Base-by-base conservation (phyloP, 805 yeast species). In the Blastobotrys robertii region DNA sequence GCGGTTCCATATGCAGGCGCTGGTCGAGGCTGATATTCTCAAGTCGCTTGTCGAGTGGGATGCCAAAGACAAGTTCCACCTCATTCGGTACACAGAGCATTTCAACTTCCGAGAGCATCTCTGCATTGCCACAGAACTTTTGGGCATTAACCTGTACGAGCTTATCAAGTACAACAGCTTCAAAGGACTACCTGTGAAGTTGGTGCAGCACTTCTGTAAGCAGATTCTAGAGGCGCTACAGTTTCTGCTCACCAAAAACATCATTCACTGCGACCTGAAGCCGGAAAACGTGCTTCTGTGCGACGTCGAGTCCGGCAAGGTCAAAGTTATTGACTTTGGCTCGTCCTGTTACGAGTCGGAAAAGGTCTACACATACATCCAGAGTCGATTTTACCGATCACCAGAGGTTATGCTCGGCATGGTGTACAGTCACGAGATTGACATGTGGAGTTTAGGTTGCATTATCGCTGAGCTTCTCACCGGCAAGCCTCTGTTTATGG, bases 381-480 rank as follows among this genome's bases (percentile, higher is more conserved):
- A 97, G 63, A 86, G 96, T 16, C 77, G 98, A 55, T 92, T 87
- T 63, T 88, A 88, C 64, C 75, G 97, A 53, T 94, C 97, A 1
- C 99, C 99, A 0, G 99, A 92, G 63, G 73, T 92, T 47, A 84
- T 92, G 57, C 79, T 92, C 43, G 98, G 98, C 1, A 77, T 88
- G 46, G 73, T 80, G 32, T 92, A 92, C 62, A 77, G 94, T 3
- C 81, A 94, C 2, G 84, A 87, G 57, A 90, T 92, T 46, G 99
- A 92, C 62, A 82, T 88, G 55, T 92, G 99, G 99, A 95, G 97
- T 12, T 69, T 90, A 46, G 99, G 97, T 1, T 90, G 98, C 67
- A 95, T 92, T 30, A 67, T 92, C 47, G 96, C 97, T 10, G 98
- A 92, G 64, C 80, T 92, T 84, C 72, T 82, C 44, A 73, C 87